Base-by-base conservation (phyloP, 352 stramenopile genomes). In the Phytophthora sojae region DNA sequence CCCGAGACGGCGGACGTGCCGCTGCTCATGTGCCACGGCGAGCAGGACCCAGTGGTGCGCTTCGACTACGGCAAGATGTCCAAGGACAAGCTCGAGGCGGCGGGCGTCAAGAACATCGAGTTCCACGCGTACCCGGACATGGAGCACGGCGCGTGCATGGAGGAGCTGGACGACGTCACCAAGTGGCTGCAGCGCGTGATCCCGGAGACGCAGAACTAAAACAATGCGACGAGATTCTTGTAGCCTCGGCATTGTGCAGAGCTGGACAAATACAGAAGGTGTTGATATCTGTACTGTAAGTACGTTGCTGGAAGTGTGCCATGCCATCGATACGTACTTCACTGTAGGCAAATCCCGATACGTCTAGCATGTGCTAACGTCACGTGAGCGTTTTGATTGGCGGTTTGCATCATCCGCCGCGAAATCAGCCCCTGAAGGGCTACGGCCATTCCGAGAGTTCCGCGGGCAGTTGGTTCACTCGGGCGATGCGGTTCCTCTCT, bases 21-120 rank as follows among this genome's bases (percentile, higher is more conserved):
- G 32, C 69, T 94, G 58, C 81, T 93, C 47, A 90, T 96, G 75
- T 94, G 86, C 57, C 88, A 96, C 70, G 86, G 88, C 51, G 85
- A 94, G 52, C 30, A 69, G 17, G 88, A 96, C 58, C 76, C 71
- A 0, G 81, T 92, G 12, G 85, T 94, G 63, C 76, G 65, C 23
- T 89, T 89, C 62, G 64, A 87, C n/a, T 91, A 85, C 76, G 81
- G 79, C 44, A 72, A 83, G 35, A 71, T 80, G 69, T 89, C 88
- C 15, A 82, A 82, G 66, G 73, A 90, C 25, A 88, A 87, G 63
- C 74, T 96, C 9, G 67, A 89, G 76, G 37, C 57, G 2, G 57
- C 61, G 0, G 82, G 82, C 51, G 86, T 92, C 14, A 82, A 77
- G 37, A 57, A 88, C 71, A 50, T 93, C 30, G 75, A 90, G 59